These are phyloP conservation scores for Piloderma croceum DNA, from an alignment of 768 basidiomycete genomes.

Conservation along the genomic window DNA sequence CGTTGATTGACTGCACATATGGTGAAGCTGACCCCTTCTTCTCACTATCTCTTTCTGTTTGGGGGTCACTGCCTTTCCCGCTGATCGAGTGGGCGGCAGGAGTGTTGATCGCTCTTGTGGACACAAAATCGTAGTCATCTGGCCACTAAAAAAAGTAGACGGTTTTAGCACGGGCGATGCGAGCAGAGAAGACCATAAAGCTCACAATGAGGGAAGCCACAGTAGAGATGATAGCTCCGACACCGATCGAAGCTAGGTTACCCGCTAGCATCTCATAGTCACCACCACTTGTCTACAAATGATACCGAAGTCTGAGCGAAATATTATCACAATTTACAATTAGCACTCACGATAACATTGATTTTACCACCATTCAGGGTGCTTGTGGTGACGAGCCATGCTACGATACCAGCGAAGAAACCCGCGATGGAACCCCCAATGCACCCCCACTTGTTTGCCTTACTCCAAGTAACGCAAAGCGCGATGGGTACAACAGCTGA, in stretches of 20 bases:
- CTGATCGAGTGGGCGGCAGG: constrained; percentile 15
- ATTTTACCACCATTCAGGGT: constrained; percentile 64
- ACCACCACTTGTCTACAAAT: constrained; percentile 25
- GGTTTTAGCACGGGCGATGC: too few species aligned
- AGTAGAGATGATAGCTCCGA: constrained; percentile 73
- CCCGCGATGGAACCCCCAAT: constrained; percentile 69
- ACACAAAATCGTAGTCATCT: constrained; percentile 75
- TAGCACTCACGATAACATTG: constrained; percentile 59
- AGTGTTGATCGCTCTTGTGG: constrained; percentile 73
- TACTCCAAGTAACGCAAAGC: constrained; percentile 76
- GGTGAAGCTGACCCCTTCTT: constrained; percentile 31
- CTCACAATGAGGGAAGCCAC: constrained; percentile 58
- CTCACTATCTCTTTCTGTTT: constrained; percentile 33
- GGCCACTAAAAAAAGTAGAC: constrained; percentile 48
- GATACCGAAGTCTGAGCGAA: constrained; percentile 36
- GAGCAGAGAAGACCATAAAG: neutral
- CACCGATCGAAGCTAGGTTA: constrained; percentile 78
- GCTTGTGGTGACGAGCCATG: constrained; percentile 83
- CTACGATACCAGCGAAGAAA: constrained; percentile 61
- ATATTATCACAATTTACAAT: neutral
- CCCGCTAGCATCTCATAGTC: constrained; percentile 80
- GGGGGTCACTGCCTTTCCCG: constrained; percentile 18
- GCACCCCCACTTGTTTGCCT: constrained; percentile 83
- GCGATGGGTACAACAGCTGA: constrained; percentile 86
- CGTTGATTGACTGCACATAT: constrained; percentile 19